phyloP scores from a whole-genome alignment of 1,284 basidiomycete species.

The Apiotrichum gamsii region DNA sequence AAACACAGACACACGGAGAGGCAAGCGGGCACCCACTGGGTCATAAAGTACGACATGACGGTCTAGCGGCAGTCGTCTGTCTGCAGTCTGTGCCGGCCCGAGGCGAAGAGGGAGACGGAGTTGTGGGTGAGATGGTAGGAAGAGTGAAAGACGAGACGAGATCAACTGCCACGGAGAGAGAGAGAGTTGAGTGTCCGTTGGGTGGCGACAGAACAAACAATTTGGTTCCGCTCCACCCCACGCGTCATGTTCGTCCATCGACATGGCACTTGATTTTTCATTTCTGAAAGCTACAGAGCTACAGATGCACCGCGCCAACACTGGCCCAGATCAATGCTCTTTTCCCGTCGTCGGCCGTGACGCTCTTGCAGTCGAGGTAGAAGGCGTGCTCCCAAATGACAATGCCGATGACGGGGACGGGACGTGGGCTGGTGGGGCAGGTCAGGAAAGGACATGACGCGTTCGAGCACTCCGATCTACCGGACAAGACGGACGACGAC shows the following conservation, averaged over 20 bases:
- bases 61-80: not conserved
- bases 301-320: too few relatives aligned
- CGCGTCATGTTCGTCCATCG: too few relatives aligned
- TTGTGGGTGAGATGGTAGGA: not conserved
- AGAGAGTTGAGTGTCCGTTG: too few relatives aligned
- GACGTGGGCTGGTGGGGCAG: not conserved
- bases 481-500: too few relatives aligned
- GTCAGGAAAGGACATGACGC: not conserved
- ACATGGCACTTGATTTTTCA: not conserved
- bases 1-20: not conserved
- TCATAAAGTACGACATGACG: constrained; percentile 49
- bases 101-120: too few relatives aligned
- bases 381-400: constrained; percentile 74
- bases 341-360: too few relatives aligned
- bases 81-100: not conserved
- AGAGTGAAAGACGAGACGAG: not conserved
- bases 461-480: not conserved
- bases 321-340: constrained; percentile 84
- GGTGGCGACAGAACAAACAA: not conserved
- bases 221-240: not conserved
- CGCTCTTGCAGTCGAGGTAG: constrained; percentile 89
- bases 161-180: too few relatives aligned
- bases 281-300: not conserved
- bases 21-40: constrained; percentile 47
- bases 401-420: constrained; percentile 84